Evolutionary conservation across 192 early-diverging fungal genomes (phyloP), one percentile per base, ranked within the genome.

Genomic region (Dissophora ornata): DNA sequence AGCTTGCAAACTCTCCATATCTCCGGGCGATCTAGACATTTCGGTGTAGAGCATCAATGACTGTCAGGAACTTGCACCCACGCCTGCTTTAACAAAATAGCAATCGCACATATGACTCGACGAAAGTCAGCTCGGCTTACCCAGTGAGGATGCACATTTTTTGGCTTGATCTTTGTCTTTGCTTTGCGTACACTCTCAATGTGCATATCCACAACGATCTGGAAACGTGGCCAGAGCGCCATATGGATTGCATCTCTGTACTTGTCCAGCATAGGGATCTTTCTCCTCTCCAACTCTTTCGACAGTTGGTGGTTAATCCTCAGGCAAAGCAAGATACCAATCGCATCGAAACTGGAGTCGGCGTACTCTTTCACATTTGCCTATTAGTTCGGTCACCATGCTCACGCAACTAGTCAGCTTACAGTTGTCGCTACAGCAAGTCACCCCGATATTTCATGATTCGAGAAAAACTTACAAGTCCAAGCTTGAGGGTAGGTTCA

Each of bases 201-300:
- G 69, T 99, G 96, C 77, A 93, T 75, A 67, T 95, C 92, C 62
- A 99, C 90, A 9, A 99, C 82, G 18, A 84, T 69, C 58, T 90
- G 88, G 69, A 93, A 94, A 15, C 93, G 82, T 44, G 96, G 96
- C 96, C 96, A 98, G 26, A 99, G 82, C 22, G 93, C 79, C 92
- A 98, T 99, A 71, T 96, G 97, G 48, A 90, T 88, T 22, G 91
- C 86, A 80, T 97, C 97, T 33, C 91, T 86, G 62, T 94, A 99
- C 69, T 85, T 89, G 54, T 96, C 95, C 28, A 99, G 80, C 30
- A 85, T 84, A 4, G 96, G 96, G 49, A 77, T 77, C 29, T 36
- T 77, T 41, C 94, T 80, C 45, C 90, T 81, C 69, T 97, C 94
- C 77, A 97, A 86, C 45, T 97, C 90, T 36, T 88, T 83, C 10